These are phyloP conservation scores for Herpetospermum pedunculosum DNA, from an alignment of 306 rosid genomes.

Conservation along the genomic window DNA sequence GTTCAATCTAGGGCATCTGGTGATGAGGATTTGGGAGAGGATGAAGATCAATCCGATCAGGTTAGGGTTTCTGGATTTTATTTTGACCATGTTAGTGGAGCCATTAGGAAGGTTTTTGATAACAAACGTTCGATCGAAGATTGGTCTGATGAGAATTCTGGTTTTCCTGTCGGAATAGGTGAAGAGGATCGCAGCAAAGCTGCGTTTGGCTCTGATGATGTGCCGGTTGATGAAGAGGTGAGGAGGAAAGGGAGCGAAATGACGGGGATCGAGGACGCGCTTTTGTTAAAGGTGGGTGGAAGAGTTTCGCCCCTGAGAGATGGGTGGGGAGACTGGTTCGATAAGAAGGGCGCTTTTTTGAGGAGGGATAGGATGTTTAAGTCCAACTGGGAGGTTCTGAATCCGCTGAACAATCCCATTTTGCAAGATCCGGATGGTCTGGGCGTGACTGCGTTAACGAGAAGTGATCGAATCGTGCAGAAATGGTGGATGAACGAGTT, in stretches of 20 bases:
- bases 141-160: slow-evolving; percentile 31
- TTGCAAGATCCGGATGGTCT: slow-evolving; percentile 69
- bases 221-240: slow-evolving; percentile 46
- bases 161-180: slow-evolving; percentile 23
- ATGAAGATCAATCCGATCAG: slow-evolving; percentile 37
- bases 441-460: slow-evolving; percentile 38
- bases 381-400: slow-evolving; percentile 50
- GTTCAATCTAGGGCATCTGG: neutral
- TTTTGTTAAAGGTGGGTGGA: slow-evolving; percentile 42
- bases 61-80: slow-evolving; percentile 33
- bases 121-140: slow-evolving; percentile 33
- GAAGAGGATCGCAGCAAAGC: slow-evolving; percentile 36
- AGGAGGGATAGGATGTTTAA: slow-evolving; percentile 67
- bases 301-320: slow-evolving; percentile 52
- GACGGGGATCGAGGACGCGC: slow-evolving; percentile 45
- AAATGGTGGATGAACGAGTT: slow-evolving; percentile 55
- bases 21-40: slow-evolving; percentile 37
- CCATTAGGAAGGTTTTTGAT: slow-evolving; percentile 40
- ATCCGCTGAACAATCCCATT: slow-evolving; percentile 53
- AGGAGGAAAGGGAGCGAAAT: slow-evolving; percentile 25
- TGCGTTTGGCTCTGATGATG: slow-evolving; percentile 70
- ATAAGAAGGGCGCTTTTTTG: slow-evolving; percentile 51
- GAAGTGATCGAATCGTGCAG: slow-evolving; percentile 44
- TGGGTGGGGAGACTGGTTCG: slow-evolving; percentile 93
- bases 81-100: slow-evolving; percentile 59